Evolutionary conservation across 257 asterid genomes (phyloP).

Genomic region (Mentha longifolia): DNA sequence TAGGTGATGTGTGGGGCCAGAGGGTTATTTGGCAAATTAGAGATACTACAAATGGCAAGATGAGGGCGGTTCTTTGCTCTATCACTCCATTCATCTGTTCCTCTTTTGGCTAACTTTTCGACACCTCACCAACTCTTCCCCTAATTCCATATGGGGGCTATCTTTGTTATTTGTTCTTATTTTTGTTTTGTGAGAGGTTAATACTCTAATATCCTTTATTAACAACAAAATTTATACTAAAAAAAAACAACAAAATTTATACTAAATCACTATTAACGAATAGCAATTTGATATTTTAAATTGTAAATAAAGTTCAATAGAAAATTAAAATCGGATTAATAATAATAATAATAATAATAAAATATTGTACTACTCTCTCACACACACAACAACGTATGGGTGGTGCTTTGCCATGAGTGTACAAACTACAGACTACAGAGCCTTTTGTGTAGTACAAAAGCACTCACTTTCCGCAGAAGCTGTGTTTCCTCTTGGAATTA

Average conservation of each 20-base stretch:
- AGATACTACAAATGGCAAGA: conserved; percentile 29
- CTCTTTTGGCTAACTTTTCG: conserved; percentile 27
- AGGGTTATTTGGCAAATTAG: background rate
- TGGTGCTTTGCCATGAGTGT: background rate
- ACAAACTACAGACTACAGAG: background rate
- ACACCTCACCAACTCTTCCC: conserved; percentile 21
- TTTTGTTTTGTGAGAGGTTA: no score
- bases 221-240: no score
- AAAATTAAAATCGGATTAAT: no score
- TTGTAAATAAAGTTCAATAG: no score
- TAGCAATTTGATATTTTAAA: no score
- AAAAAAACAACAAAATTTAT: no score
- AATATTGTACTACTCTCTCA: background rate
- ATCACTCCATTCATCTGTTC: conserved; percentile 3
- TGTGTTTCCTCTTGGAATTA: background rate
- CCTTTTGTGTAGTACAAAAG: conserved; percentile 16
- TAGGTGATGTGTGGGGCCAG: conserved; percentile 2
- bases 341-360: no score
- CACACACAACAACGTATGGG: background rate
- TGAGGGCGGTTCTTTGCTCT: background rate
- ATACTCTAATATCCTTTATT: no score
- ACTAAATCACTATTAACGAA: no score
- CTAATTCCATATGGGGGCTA: background rate
- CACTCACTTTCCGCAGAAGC: background rate
- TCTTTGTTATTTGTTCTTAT: no score